Base-by-base conservation (phyloP, 2,329 filamentous ascomycete species). In the Aspergillus calidoustus region DNA sequence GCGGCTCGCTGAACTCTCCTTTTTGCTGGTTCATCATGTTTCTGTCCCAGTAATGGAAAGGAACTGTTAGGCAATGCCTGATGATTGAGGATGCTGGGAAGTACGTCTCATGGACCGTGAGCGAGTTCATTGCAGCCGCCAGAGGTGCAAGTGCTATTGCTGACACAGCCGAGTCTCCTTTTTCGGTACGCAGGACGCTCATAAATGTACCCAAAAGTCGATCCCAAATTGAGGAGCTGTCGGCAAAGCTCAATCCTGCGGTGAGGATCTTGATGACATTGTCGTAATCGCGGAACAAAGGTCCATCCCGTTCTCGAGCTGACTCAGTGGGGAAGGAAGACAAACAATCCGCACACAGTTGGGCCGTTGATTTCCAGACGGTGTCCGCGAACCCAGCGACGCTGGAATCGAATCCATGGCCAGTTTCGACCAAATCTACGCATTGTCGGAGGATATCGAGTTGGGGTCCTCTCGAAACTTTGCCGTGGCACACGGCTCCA, bases 111-210 rank as follows among this genome's bases (percentile, higher is more conserved):
- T 71, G 64, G 17, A 70, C 54, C 46, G 61, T 61, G 52, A 72
- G 74, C 34, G 60, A 56, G 43, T 80, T 68, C 4, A 90, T 66
- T 1, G 76, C 70, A 66, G 86, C 88, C 0, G 91, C 86, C 3
- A 95, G 70, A 1, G 89, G 90, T 63, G 96, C 92, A 44, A 93
- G 80, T 1, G 92, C 82, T 25, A 86, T 84, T 54, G 91, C 80
- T 5, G 88, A 85, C 46, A 89, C 83, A 6, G 87, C 89, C 17
- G 86, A 84, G 64, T 92, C 87, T 3, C 91, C 91, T 56, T 85
- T 85, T 65, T 92, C 87, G 13, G 82, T 78, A 19, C 81, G 83
- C 7, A 89, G 84, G 56, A 86, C 84, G 8, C 82, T 76, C 3
- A 85, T 79, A 8, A 91, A 77, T 0, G 81, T 75, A 8, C 84